Evolutionary conservation across 2,329 filamentous ascomycete genomes (phyloP), one percentile per base, ranked within the genome.

Genomic region (Claviceps capensis): DNA sequence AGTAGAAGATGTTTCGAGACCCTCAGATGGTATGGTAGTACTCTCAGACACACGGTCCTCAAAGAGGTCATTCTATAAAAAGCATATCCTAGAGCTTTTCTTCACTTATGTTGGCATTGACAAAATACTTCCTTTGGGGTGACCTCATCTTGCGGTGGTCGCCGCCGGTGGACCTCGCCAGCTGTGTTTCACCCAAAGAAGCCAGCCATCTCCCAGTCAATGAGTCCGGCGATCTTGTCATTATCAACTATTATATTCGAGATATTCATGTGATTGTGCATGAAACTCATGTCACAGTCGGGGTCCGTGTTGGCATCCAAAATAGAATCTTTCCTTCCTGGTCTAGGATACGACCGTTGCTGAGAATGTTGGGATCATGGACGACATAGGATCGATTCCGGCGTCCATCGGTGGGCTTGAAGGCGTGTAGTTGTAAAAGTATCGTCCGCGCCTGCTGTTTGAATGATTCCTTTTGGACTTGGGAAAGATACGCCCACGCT

Each of bases 141-240:
- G 54, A 56, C 52, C 61, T 54, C 37, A 63, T 61, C 41, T 52
- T 54, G 2, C 49, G 26, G 46, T 66, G 63, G 1, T n/a, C n/a
- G n/a, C n/a, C n/a, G n/a, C n/a, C 49, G 26, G 46, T 66, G 63
- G 1, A 66, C 57, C 30, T 64, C 49, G 5, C 54, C 57, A 50
- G 63, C 63, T 34, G 57, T 60, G 49, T 61, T 53, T 62, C 63
- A 63, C 9, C 62, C 61, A 53, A 64, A 61, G 23, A 57, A 69
- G 1, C 68, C 68, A 42, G 68, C 67, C 67, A 70, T 70, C 57
- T 71, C 69, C 67, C 67, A 71, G 51, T 70, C 66, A 52, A 69
- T 53, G 22, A 72, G 57, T 4, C 64, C 69, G 1, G 70, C 63
- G 43, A 72, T 67, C 54, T 52, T 67, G 53, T 62, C 65, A 50